These are phyloP conservation scores for Suillus subluteus DNA, from an alignment of 768 basidiomycete genomes.

Conservation along the genomic window DNA sequence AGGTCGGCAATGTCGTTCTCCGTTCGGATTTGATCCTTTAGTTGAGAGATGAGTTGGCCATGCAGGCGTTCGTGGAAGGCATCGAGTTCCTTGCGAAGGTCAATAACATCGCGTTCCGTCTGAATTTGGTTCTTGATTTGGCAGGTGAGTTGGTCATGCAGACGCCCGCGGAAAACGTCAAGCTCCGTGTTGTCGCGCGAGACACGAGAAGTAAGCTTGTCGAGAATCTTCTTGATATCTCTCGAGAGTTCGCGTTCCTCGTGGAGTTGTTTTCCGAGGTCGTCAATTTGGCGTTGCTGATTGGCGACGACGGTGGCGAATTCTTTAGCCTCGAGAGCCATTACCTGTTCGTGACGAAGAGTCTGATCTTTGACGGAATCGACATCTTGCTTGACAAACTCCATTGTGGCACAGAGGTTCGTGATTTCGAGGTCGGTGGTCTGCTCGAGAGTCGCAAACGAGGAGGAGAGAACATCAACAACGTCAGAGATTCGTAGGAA, in stretches of 20 bases:
- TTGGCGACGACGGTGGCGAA: background rate
- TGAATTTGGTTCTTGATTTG: background rate
- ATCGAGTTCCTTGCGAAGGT: constrained; percentile 4
- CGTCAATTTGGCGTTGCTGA: constrained; percentile 1
- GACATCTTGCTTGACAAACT: background rate
- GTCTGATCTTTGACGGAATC: background rate
- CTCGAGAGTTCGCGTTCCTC: background rate
- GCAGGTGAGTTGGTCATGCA: background rate
- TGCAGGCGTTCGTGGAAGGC: background rate
- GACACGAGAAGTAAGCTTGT: background rate
- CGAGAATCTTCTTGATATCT: background rate
- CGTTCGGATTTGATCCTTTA: background rate
- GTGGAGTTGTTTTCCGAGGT: background rate
- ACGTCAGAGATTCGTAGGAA: background rate
- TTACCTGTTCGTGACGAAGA: background rate
- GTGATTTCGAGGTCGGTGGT: background rate
- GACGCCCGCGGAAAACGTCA: background rate
- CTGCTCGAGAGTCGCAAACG: background rate
- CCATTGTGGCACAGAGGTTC: background rate
- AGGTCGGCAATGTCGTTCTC: background rate
- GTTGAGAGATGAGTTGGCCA: background rate
- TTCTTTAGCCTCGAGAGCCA: background rate
- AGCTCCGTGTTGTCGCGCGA: background rate
- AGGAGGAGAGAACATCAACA: background rate
- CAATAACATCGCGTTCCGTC: background rate